Evolutionary conservation across 1,139 yeast genomes (phyloP).

Genomic region (Williopsis jadinii): DNA sequence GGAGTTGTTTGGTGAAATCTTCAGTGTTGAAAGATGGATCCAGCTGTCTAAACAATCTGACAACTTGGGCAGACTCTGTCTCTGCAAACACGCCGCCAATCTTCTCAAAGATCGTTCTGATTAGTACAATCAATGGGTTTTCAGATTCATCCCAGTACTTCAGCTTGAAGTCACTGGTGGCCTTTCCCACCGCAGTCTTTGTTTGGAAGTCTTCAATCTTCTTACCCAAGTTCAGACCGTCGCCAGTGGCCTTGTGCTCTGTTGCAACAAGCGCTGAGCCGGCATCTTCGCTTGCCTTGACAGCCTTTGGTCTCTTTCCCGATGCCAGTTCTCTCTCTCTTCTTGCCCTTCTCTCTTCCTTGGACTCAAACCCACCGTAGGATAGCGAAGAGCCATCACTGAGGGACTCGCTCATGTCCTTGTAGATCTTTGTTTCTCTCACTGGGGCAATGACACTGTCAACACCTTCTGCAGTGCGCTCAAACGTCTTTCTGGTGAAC

Average conservation of each 20-base stretch:
- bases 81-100: slow-evolving; percentile 82
- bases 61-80: slow-evolving; percentile 91
- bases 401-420: slow-evolving; percentile 81
- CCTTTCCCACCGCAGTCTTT: slow-evolving; percentile 64
- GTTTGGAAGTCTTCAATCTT: slow-evolving; percentile 65
- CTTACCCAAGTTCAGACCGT: slow-evolving; percentile 46
- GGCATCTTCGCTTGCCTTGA: slow-evolving; percentile 78
- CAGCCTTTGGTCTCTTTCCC: slow-evolving; percentile 58
- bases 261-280: slow-evolving; percentile 81
- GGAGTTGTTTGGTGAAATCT: slow-evolving; percentile 73
- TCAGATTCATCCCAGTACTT: slow-evolving; percentile 89
- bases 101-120: slow-evolving; percentile 76
- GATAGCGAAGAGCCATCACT: slow-evolving; percentile 86
- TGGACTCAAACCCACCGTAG: slow-evolving; percentile 89
- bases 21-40: slow-evolving; percentile 86
- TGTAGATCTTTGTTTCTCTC: slow-evolving; percentile 81
- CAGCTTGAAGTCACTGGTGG: slow-evolving; percentile 52
- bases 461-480: slow-evolving; percentile 71
- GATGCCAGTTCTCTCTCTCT: slow-evolving; percentile 61
- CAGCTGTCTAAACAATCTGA: slow-evolving; percentile 77
- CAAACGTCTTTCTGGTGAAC: slow-evolving; percentile 77
- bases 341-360: slow-evolving; percentile 72
- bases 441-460: slow-evolving; percentile 90
- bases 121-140: slow-evolving; percentile 76
- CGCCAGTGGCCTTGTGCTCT: slow-evolving; percentile 66